A percentile compares a stretch with the other conserved stretches of the same genome.
Evolutionary conservation across 495 filamentous ascomycete genomes (phyloP).

Genomic region (Penicillium manginii): DNA sequence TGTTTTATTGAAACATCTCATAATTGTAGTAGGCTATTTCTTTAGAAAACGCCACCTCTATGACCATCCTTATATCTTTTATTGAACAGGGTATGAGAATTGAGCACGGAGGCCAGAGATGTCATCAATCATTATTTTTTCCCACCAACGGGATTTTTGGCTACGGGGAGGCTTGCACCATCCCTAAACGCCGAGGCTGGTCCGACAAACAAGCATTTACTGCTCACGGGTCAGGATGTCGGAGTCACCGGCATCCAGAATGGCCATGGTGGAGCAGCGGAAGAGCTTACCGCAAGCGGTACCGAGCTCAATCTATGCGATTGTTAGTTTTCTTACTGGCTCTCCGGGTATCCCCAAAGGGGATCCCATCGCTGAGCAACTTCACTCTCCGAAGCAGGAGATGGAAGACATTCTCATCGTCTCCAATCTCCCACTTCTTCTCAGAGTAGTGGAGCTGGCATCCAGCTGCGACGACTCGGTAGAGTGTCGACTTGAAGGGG

Average conservation of each 20-base stretch:
- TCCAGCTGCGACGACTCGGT: slow-evolving; percentile 24
- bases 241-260: slow-evolving; percentile 97
- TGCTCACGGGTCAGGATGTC: slow-evolving; percentile 71
- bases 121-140: slow-evolving; percentile 20
- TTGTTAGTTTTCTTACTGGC: slow-evolving; percentile 24
- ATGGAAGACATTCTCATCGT: background rate
- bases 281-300: slow-evolving; percentile 90
- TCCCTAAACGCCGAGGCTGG: slow-evolving; percentile 4
- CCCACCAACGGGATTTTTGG: slow-evolving; percentile 1
- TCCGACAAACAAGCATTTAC: slow-evolving; percentile 16
- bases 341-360: slow-evolving; percentile 30
- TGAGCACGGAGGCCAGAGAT: slow-evolving; percentile 8
- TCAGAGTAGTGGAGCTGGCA: slow-evolving; percentile 37
- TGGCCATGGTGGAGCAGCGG: slow-evolving; percentile 88
- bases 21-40: slow-evolving; percentile 17
- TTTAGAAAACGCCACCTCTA: slow-evolving; percentile 11
- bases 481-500: slow-evolving; percentile 16
- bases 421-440: slow-evolving; percentile 27
- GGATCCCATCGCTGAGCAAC: slow-evolving; percentile 52
- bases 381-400: slow-evolving; percentile 64
- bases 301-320: slow-evolving; percentile 87
- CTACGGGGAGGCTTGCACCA: slow-evolving; percentile 3
- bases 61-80: slow-evolving; percentile 3
- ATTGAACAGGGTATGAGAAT: slow-evolving; percentile 8
- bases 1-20: slow-evolving; percentile 7